Evolutionary conservation across 1,284 basidiomycete genomes (phyloP).

Genomic region (Ustilago xerochloae): DNA sequence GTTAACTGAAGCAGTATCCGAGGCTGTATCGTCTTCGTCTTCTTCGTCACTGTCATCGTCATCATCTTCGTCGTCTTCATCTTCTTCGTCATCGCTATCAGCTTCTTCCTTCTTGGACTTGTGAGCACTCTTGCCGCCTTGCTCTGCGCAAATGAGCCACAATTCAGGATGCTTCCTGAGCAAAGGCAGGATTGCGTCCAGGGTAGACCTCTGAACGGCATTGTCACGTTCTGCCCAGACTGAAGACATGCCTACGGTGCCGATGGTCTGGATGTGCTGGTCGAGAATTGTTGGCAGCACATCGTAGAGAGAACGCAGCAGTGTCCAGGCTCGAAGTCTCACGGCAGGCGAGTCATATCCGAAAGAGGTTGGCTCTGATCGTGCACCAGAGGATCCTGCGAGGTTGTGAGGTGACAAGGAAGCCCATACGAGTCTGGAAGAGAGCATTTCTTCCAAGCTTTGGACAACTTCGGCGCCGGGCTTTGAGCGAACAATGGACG

Average conservation of each 20-base stretch:
- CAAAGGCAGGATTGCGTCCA: slow-evolving; percentile 57
- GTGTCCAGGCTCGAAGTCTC: slow-evolving; percentile 54
- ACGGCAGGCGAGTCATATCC: slow-evolving; percentile 54
- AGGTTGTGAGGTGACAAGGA: slow-evolving; percentile 37
- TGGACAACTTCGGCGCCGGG: slow-evolving; percentile 15
- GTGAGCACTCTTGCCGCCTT: not conserved
- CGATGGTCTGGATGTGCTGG: slow-evolving; percentile 38
- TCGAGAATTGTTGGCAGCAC: slow-evolving; percentile 29
- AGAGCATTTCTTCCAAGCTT: slow-evolving; percentile 41
- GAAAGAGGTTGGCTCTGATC: slow-evolving; percentile 23
- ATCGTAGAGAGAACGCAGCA: slow-evolving; percentile 37
- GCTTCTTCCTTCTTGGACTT: not conserved
- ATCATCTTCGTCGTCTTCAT: slow-evolving; percentile 37
- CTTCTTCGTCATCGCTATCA: slow-evolving; percentile 19
- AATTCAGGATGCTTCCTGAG: slow-evolving; percentile 57
- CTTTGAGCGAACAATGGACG: slow-evolving; percentile 31
- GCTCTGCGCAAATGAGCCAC: slow-evolving; percentile 55
- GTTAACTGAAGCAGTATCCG: slow-evolving; percentile 11
- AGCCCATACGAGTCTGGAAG: slow-evolving; percentile 53
- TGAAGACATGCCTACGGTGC: slow-evolving; percentile 48
- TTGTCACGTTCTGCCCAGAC: slow-evolving; percentile 63
- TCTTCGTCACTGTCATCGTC: slow-evolving; percentile 29
- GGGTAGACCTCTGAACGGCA: slow-evolving; percentile 48
- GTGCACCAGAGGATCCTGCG: slow-evolving; percentile 1
- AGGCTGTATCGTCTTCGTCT: slow-evolving; percentile 29